Conservation (phyloP, 2,329 filamentous ascomycete genomes). For the Arthrobotrys sphaeroides region DNA sequence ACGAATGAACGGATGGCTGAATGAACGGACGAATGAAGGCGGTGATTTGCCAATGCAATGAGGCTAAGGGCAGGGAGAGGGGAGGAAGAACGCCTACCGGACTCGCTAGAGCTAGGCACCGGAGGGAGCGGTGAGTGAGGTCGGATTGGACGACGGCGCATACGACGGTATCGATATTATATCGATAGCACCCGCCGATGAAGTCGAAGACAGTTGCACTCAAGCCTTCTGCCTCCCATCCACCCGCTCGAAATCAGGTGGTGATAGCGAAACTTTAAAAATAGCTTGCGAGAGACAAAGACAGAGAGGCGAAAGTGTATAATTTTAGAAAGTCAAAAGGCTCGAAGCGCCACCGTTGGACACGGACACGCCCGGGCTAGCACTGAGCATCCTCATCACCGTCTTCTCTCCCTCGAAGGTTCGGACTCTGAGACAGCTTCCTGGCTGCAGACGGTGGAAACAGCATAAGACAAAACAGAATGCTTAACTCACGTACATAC, state of each 20-base stretch:
- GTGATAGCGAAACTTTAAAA: slow-evolving; percentile 41
- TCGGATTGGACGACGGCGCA: not conserved
- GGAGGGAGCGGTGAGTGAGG: slow-evolving; percentile 30
- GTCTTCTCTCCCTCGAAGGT: not conserved
- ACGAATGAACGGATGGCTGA: no score
- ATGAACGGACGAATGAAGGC: no score
- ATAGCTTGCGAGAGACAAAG: not conserved
- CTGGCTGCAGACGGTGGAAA: not conserved
- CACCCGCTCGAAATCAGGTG: slow-evolving; percentile 4
- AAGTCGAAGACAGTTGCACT: not conserved
- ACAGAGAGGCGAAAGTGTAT: slow-evolving; percentile 9
- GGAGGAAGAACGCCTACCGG: slow-evolving; percentile 23
- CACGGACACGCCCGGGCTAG: not conserved
- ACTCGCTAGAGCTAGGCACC: slow-evolving; percentile 40
- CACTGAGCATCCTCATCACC: no score
- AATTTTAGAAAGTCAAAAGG: slow-evolving; percentile 43
- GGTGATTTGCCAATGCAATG: slow-evolving; percentile 15
- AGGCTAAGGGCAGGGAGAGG: slow-evolving; percentile 13
- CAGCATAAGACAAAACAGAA: slow-evolving; percentile 22
- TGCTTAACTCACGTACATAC: slow-evolving; percentile 38
- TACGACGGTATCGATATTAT: not conserved
- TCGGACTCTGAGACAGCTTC: not conserved
- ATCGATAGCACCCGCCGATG: not conserved
- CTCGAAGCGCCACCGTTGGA: slow-evolving; percentile 2
- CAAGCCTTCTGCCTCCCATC: slow-evolving; percentile 27